Percentiles rank a stretch among this genome's conserved stretches.
These are phyloP conservation scores for Rhododendron kiyosumense DNA, from an alignment of 148 eudicot genomes.

Conservation along the genomic window DNA sequence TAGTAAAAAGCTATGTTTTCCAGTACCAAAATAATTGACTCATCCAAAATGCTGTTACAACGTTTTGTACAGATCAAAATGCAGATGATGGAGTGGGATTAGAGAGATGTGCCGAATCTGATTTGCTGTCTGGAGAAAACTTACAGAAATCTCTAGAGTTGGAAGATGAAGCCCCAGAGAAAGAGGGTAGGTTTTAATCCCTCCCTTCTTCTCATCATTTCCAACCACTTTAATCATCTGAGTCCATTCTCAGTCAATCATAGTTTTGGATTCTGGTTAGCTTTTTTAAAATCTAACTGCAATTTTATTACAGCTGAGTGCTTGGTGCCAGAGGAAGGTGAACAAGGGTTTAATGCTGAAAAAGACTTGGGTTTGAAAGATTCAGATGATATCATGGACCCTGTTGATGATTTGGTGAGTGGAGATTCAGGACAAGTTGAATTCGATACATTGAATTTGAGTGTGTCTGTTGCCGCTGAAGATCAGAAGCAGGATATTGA, in stretches of 20 bases:
- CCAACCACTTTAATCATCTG: not conserved
- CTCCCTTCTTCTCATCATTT: not conserved
- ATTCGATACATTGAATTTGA: not conserved
- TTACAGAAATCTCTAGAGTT: not conserved
- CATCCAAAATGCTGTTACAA: not conserved
- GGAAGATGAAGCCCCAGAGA: not conserved
- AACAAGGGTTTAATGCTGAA: not conserved
- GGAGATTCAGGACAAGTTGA: not conserved
- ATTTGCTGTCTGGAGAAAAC: not conserved
- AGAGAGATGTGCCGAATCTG: conserved; percentile 7
- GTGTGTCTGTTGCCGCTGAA: not conserved
- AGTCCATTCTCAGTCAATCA: not conserved
- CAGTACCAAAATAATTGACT: not conserved
- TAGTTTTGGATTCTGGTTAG: not conserved
- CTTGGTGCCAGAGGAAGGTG: not conserved
- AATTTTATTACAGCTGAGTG: not conserved
- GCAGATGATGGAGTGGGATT: conserved; percentile 7
- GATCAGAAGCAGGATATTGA: not conserved
- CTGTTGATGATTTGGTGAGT: not conserved
- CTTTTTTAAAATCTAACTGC: not conserved
- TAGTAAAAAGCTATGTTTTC: not conserved
- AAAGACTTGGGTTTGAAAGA: not conserved
- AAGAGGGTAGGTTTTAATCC: conserved; percentile 11
- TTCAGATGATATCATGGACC: not conserved
- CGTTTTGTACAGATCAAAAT: not conserved